Conservation (phyloP, 306 rosid genomes). For the Mimosa bimucronata region DNA sequence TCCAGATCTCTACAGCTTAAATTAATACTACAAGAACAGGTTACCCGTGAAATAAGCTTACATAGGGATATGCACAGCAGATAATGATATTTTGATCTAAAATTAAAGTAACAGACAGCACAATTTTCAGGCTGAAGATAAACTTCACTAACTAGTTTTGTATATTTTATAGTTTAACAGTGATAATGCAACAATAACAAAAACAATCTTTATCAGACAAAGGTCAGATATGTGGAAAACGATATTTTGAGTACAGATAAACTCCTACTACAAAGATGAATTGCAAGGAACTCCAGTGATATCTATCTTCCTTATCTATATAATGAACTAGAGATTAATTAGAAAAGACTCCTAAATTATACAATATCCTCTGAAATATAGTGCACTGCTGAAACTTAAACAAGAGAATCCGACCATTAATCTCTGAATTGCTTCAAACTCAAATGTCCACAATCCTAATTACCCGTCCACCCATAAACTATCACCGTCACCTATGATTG, state of each 20-base stretch:
- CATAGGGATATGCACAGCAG: neutral
- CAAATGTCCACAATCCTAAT: conserved; percentile 7
- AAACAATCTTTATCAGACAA: neutral
- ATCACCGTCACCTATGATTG: neutral
- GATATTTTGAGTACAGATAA: neutral
- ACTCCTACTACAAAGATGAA: neutral
- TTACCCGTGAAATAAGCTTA: conserved; percentile 4
- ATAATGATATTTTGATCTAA: neutral
- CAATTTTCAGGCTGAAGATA: neutral
- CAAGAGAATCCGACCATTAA: neutral
- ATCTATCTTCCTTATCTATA: neutral
- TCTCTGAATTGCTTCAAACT: neutral
- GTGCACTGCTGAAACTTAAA: neutral
- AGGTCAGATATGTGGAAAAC: neutral
- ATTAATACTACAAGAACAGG: conserved; percentile 2
- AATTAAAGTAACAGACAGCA: neutral
- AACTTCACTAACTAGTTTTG: neutral
- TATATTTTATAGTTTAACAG: neutral
- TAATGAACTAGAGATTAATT: neutral
- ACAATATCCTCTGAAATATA: neutral
- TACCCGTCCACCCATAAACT: neutral
- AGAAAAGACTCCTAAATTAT: neutral
- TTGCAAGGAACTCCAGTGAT: neutral
- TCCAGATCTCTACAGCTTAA: conserved; percentile 4
- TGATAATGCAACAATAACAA: neutral